Evolutionary conservation across 768 basidiomycete species (phyloP), one percentile per base, ranked within the genome.

Genomic region (Xerocomus potaroensis): DNA sequence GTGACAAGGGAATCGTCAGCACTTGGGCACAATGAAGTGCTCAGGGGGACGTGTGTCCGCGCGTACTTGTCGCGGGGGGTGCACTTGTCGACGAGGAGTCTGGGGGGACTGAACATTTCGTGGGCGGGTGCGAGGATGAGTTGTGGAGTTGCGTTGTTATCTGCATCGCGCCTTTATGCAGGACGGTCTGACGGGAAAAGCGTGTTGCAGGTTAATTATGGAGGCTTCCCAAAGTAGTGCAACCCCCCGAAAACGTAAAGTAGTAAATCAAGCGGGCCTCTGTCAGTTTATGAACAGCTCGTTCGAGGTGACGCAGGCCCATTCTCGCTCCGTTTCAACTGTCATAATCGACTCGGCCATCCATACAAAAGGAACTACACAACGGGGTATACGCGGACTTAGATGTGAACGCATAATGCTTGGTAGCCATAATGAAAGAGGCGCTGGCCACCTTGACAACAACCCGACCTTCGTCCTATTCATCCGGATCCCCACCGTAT

Each of bases 1-100:
- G 41, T 50, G 43, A 66, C 29, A 22, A 55, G 21, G 16, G 64
- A 60, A 27, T 66, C 64, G 26, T 66, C 64, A 2, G 54, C 58
- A 23, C 64, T 66, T 15, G 60, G 51, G 27, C 51, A 54, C 31
- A 64, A 51, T 10, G 64, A 56, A 6, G 30, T 58, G 49, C 54
- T 58, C 44, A 66, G 50, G 47, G 62, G 54, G 4, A 66, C 24
- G 16, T 66, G 62, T 2, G 66, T 66, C 47, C 58, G 47, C 21
- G 64, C 64, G 50, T 64, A 66, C 56, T 56, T 64, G 41, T 66
- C 64, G 14, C 64, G 66, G 8, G 64, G 64, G 1, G 64, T 68
- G 32, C 64, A 66, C 50, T 64, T 64, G 47, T 66, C 64, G 34
- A 66, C 59, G 31, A 66, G 52, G 29, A 63, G 61, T 47, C 64